phyloP scores from a whole-genome alignment of 495 filamentous ascomycete genomes.

The Echria macrotheca region DNA sequence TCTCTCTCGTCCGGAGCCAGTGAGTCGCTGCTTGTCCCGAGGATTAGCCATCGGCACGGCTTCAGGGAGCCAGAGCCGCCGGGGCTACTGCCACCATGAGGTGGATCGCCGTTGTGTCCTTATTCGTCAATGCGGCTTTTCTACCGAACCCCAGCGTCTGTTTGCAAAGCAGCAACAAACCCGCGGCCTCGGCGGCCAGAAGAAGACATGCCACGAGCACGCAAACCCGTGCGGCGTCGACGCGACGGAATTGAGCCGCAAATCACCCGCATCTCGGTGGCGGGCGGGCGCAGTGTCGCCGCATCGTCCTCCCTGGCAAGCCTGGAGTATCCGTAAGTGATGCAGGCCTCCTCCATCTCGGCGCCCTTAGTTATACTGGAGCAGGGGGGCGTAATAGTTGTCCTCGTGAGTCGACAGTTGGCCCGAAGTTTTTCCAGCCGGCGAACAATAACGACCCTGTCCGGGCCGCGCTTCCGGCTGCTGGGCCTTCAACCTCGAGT shows the following conservation, averaged over 20 bases:
- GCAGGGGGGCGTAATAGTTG: neutral
- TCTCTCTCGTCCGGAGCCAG: neutral
- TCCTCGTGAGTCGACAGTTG: slow-evolving; percentile 7
- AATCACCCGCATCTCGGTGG: neutral
- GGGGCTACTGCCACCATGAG: neutral
- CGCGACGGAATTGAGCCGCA: neutral
- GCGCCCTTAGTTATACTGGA: no score
- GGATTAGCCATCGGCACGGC: slow-evolving; percentile 19
- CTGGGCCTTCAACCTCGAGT: neutral
- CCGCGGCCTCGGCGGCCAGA: neutral
- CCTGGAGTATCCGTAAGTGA: no score
- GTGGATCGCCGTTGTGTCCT: slow-evolving; percentile 4
- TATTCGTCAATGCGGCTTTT: slow-evolving; percentile 9
- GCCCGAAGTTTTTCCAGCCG: slow-evolving; percentile 17
- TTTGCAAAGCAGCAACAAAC: neutral
- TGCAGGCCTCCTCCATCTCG: neutral
- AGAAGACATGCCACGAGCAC: neutral
- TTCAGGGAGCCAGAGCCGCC: slow-evolving; percentile 7
- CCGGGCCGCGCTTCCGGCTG: slow-evolving; percentile 13
- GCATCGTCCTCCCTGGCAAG: neutral
- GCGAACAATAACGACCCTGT: slow-evolving; percentile 8
- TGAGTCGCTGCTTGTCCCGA: slow-evolving; percentile 23
- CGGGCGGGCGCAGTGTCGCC: neutral
- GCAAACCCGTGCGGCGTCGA: neutral
- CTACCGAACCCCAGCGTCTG: neutral